These are phyloP conservation scores for Beauveria sp. DNA, from an alignment of 2,329 filamentous ascomycete genomes.

Conservation along the genomic window DNA sequence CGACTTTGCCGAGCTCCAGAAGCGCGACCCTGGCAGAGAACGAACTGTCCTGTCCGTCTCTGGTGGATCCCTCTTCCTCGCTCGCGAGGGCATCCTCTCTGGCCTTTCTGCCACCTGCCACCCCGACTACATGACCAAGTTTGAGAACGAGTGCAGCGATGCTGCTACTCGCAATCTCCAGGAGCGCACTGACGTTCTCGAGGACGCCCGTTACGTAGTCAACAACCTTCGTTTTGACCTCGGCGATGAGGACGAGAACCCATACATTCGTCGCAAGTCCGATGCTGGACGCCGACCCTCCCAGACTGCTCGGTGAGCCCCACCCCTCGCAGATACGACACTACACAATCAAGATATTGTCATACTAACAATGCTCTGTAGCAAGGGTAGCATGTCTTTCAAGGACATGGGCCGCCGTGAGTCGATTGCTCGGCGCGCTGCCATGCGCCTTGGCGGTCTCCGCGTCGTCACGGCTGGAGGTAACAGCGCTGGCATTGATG, in stretches of 20 bases:
- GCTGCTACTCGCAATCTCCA: constrained; percentile 60
- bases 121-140: constrained; percentile 68
- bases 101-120: constrained; percentile 78
- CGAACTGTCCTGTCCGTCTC: constrained; percentile 75
- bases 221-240: constrained; percentile 87
- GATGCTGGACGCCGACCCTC: constrained; percentile 55
- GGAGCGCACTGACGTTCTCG: constrained; percentile 75
- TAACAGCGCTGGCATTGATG: constrained; percentile 73
- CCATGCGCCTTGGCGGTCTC: constrained; percentile 61
- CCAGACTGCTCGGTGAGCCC: constrained; percentile 46
- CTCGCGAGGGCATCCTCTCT: constrained; percentile 66
- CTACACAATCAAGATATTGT: neutral
- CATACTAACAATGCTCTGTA: constrained; percentile 24
- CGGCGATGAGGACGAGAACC: constrained; percentile 73
- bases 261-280: constrained; percentile 71
- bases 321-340: constrained; percentile 14
- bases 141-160: constrained; percentile 75
- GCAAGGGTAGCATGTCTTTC: constrained; percentile 79
- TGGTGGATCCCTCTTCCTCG: constrained; percentile 71
- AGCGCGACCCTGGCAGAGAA: constrained; percentile 70
- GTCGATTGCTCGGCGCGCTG: constrained; percentile 69
- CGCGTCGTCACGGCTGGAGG: constrained; percentile 76
- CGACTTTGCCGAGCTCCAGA: constrained; percentile 71
- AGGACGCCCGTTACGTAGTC: constrained; percentile 75
- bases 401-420: constrained; percentile 72